Evolutionary conservation across 2,329 filamentous ascomycete genomes (phyloP), one percentile per base, ranked within the genome.

Genomic region (Curvularia verruculosa): DNA sequence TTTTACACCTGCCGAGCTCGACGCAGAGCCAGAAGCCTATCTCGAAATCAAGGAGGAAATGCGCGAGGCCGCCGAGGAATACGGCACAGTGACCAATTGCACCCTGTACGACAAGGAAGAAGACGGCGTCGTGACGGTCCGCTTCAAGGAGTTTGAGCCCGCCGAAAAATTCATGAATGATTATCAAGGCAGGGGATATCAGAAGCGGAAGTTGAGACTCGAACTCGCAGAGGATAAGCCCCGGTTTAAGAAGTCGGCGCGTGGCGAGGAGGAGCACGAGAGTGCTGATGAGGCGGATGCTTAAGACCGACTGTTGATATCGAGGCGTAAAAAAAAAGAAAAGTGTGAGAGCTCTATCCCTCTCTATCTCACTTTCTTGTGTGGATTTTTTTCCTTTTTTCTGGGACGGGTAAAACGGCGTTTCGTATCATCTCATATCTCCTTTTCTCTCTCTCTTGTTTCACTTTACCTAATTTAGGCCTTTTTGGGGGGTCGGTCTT

Each of bases 11-110:
- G 75, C 88, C 60, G 91, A 96, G 78, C 82, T 98, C 24, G 88
- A 92, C 66, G 90, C 96, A 71, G 93, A 98, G 69, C 87, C 90
- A 1, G 87, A 87, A 0, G 90, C 89, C 1, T 84, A 96, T 58
- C 81, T 96, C 36, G 94, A 98, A 61, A 96, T 98, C 79, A 96
- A 96, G 73, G 90, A 96, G 74, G 95, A 99, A 73, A 91, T 98
- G 54, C 86, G 91, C 44, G 91, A 96, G 49, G 93, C 96, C 77
- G 96, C 92, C 75, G 83, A 86, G 56, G 96, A 96, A 78, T 81
- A 95, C 13, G 95, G 95, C 3, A 83, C 88, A 23, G 91, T 98
- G 34, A 96, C 92, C 29, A 97, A 96, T 71, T 91, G 98, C 39
- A 88, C 95, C 3, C 81, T 99, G 15, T 99, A 90, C 74, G 95